phyloP scores from a whole-genome alignment of 441 rosid genomes.

The Adansonia grandidieri region DNA sequence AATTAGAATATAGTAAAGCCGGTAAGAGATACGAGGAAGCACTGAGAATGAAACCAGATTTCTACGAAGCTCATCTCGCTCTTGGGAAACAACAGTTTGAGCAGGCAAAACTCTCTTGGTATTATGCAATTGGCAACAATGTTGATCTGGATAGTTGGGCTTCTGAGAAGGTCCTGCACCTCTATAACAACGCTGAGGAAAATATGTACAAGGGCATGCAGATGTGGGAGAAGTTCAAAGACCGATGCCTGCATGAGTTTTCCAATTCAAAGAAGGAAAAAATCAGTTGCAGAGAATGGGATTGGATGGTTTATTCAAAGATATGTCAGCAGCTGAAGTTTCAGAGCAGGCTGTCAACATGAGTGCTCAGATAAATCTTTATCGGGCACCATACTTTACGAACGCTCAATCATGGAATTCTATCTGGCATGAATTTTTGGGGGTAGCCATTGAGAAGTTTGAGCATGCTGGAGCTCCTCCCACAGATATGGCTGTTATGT shows the following conservation, averaged over 20 bases:
- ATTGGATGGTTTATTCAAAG: slow-evolving; percentile 41
- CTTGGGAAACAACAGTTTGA: slow-evolving; percentile 69
- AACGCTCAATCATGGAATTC: slow-evolving; percentile 67
- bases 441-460: slow-evolving; percentile 62
- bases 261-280: slow-evolving; percentile 34
- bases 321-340: slow-evolving; percentile 45
- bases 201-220: slow-evolving; percentile 60
- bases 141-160: slow-evolving; percentile 57
- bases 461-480: slow-evolving; percentile 57
- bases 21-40: slow-evolving; percentile 61
- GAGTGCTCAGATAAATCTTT: slow-evolving; percentile 60
- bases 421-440: slow-evolving; percentile 57
- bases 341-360: slow-evolving; percentile 42
- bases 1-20: slow-evolving; percentile 49
- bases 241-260: slow-evolving; percentile 29
- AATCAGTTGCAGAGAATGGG: slow-evolving; percentile 36
- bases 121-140: slow-evolving; percentile 51
- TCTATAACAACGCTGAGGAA: slow-evolving; percentile 61
- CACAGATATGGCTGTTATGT: slow-evolving; percentile 50
- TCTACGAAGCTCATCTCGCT: slow-evolving; percentile 54
- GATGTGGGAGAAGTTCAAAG: slow-evolving; percentile 49
- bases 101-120: slow-evolving; percentile 77
- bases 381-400: slow-evolving; percentile 61
- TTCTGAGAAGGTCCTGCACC: slow-evolving; percentile 42
- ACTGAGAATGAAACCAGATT: slow-evolving; percentile 62